A percentile compares a stretch with the other conserved stretches of the same genome.
These are phyloP conservation scores for Lophiotrema nucula DNA, from an alignment of 495 filamentous ascomycete genomes.

Conservation along the genomic window DNA sequence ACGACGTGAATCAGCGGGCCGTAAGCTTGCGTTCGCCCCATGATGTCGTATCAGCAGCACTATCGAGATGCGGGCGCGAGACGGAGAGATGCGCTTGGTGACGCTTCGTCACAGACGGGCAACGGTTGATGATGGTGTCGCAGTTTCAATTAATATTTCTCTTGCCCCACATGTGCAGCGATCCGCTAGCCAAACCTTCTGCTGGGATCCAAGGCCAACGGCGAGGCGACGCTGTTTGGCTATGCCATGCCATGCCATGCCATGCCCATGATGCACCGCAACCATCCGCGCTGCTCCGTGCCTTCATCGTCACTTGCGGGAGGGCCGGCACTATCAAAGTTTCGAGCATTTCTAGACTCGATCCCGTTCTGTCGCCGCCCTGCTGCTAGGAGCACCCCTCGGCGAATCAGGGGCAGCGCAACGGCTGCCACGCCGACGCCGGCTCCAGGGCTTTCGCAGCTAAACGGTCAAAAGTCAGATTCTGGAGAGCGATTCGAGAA, in stretches of 20 bases:
- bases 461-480: background rate
- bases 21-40: constrained; percentile 15
- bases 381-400: too few species aligned
- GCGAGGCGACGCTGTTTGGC: constrained; percentile 10
- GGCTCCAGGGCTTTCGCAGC: background rate
- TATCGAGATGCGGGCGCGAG: background rate
- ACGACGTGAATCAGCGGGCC: constrained; percentile 15
- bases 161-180: constrained; percentile 5
- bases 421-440: background rate
- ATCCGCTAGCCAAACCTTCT: constrained; percentile 21
- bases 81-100: background rate
- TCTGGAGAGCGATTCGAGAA: constrained; percentile 19
- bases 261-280: constrained; percentile 16
- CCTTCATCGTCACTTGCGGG: constrained; percentile 23
- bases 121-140: background rate
- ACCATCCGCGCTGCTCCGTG: too few species aligned
- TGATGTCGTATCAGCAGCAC: background rate
- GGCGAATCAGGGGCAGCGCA: too few species aligned
- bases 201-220: constrained; percentile 8
- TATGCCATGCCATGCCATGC: too few species aligned
- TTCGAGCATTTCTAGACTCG: constrained; percentile 1
- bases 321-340: constrained; percentile 21
- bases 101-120: background rate
- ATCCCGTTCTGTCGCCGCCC: constrained; percentile 7
- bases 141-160: background rate